phyloP scores from a whole-genome alignment of 176 grass and related monocot genomes.

The Rhipidocladum racemiflorum region DNA sequence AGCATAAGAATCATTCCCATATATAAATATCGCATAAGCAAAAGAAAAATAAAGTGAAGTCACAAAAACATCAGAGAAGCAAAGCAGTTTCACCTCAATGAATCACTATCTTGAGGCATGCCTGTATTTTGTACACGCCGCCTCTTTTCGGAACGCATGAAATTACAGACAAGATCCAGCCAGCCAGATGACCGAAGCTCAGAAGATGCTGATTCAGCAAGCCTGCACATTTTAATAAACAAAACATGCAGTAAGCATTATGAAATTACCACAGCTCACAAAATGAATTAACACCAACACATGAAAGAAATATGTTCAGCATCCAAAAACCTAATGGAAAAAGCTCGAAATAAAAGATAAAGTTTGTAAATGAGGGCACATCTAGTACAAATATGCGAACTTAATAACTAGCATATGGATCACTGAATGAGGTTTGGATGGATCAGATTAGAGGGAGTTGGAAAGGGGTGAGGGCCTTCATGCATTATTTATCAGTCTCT shows the following conservation, averaged over 20 bases:
- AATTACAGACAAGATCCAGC: constrained; percentile 68
- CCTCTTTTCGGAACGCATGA: constrained; percentile 66
- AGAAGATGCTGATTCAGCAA: constrained; percentile 55
- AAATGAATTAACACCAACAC: background rate
- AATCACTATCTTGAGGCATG: constrained; percentile 41
- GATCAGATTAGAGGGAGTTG: background rate
- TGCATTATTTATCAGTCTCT: constrained; percentile 4
- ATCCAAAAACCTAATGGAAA: background rate
- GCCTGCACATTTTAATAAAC: constrained; percentile 47
- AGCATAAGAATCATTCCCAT: background rate
- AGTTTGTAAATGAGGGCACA: background rate
- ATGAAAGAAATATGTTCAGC: background rate
- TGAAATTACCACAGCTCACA: constrained; percentile 15
- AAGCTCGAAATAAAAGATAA: background rate
- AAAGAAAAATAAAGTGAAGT: constrained; percentile 24
- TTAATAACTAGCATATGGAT: background rate
- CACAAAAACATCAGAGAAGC: background rate
- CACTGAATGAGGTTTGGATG: constrained; percentile 7
- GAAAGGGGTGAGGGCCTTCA: background rate
- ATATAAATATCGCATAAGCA: constrained; percentile 1
- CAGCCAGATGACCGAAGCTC: constrained; percentile 67
- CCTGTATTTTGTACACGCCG: constrained; percentile 34
- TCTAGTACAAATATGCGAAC: background rate
- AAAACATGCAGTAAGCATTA: constrained; percentile 24
- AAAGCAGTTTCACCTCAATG: constrained; percentile 58